Percentiles rank a stretch among this genome's conserved stretches.
Conservation (phyloP, 2,329 filamentous ascomycete genomes). For the Botrytis tulipae region DNA sequence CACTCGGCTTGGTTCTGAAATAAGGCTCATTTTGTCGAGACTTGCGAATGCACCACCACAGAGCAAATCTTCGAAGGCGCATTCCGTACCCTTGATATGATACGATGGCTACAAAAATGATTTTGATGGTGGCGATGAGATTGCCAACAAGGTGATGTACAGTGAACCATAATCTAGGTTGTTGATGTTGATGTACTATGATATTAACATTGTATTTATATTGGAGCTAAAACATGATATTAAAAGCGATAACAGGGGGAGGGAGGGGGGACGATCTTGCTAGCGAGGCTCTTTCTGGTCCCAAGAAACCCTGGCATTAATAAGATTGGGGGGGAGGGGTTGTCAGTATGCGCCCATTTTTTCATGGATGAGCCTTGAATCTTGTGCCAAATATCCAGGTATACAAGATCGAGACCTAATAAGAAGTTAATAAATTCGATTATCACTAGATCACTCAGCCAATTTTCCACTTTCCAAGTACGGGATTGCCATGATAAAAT, state of each 20-base stretch:
- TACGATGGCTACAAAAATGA: not conserved
- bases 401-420: not conserved
- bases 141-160: not conserved
- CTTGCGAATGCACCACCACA: not conserved
- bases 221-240: not conserved
- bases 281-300: not conserved
- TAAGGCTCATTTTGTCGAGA: not conserved
- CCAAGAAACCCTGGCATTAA: not conserved
- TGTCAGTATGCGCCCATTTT: not conserved
- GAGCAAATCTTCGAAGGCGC: not conserved
- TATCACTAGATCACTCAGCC: not conserved
- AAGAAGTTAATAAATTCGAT: not conserved
- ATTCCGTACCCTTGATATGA: not conserved
- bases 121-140: not conserved
- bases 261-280: not conserved
- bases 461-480: not conserved
- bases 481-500: not conserved
- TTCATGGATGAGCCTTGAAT: not conserved
- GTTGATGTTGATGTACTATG: not conserved
- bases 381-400: not conserved
- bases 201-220: not conserved
- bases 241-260: not conserved
- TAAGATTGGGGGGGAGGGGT: too few relatives aligned
- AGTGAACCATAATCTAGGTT: not conserved
- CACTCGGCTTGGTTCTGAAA: not conserved